Conservation (phyloP, 1,139 yeast genomes). For the Kurtzmaniella quercitrusa region DNA sequence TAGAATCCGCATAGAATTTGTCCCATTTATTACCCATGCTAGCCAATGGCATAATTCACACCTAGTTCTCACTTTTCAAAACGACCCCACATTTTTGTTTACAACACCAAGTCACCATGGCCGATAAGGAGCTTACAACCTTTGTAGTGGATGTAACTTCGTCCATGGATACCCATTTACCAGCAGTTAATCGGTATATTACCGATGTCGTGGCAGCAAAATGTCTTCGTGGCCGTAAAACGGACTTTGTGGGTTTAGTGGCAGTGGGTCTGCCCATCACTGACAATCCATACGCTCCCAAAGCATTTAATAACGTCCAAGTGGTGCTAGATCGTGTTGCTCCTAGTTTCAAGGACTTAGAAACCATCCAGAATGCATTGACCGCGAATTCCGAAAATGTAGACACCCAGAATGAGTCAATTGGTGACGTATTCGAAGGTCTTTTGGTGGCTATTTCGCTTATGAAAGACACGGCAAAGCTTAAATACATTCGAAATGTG, state of each 20-base stretch:
- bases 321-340: constrained; percentile 20
- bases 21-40: too few species aligned
- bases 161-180: constrained; percentile 37
- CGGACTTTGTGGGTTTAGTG: constrained; percentile 51
- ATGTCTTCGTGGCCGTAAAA: constrained; percentile 48
- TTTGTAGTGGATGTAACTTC: constrained; percentile 52
- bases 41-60: too few species aligned
- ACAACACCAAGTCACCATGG: too few species aligned
- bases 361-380: constrained; percentile 7
- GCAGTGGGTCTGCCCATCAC: constrained; percentile 32
- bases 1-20: too few species aligned
- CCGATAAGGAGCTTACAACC: constrained; percentile 45
- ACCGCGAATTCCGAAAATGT: constrained; percentile 9
- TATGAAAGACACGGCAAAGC: constrained; percentile 24
- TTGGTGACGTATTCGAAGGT: constrained; percentile 26
- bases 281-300: constrained; percentile 18
- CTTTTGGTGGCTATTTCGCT: constrained; percentile 27
- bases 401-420: constrained; percentile 7
- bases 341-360: constrained; percentile 21
- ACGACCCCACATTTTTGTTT: too few species aligned
- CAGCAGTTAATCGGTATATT: constrained; percentile 36
- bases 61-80: neutral
- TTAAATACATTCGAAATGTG: constrained; percentile 34
- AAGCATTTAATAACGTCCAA: constrained; percentile 23
- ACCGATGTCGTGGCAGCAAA: constrained; percentile 41